Percentiles rank a stretch among this genome's conserved stretches.
Evolutionary conservation across 441 rosid species (phyloP).

Genomic region (Mallotus repandus): DNA sequence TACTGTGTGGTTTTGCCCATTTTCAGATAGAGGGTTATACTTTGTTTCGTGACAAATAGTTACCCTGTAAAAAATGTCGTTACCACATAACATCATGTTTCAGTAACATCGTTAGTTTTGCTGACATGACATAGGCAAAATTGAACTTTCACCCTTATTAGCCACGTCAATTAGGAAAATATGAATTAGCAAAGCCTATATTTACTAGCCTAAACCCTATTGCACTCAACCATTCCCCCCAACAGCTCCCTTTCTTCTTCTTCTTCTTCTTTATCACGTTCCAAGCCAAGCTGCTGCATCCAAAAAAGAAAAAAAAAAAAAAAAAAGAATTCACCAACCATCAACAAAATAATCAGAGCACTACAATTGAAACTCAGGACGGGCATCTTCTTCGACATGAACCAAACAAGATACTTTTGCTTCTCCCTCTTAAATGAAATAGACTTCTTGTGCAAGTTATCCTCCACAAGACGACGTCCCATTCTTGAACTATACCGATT

Average conservation of each 20-base stretch:
- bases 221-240: constrained; percentile 53
- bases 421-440: constrained; percentile 82
- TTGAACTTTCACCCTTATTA: too few relatives aligned
- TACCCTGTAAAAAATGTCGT: too few relatives aligned
- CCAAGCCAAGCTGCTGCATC: constrained; percentile 32
- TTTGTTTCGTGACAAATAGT: too few relatives aligned
- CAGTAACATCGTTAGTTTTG: too few relatives aligned
- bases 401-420: constrained; percentile 73
- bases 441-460: constrained; percentile 72
- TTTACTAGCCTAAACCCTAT: constrained; percentile 43
- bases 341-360: constrained; percentile 71
- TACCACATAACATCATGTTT: too few relatives aligned
- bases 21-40: too few relatives aligned
- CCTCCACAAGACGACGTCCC: constrained; percentile 62
- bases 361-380: constrained; percentile 70
- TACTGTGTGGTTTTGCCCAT: too few relatives aligned
- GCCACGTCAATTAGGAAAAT: too few relatives aligned
- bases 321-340: constrained; percentile 46
- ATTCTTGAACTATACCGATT: constrained; percentile 57
- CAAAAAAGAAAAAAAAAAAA: neutral
- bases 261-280: constrained; percentile 37
- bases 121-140: too few relatives aligned
- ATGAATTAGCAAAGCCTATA: constrained; percentile 55
- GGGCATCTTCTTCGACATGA: constrained; percentile 57
- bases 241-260: constrained; percentile 33